Conservation (phyloP, 23 red algal genomes). For the Gracilaria caudata region DNA sequence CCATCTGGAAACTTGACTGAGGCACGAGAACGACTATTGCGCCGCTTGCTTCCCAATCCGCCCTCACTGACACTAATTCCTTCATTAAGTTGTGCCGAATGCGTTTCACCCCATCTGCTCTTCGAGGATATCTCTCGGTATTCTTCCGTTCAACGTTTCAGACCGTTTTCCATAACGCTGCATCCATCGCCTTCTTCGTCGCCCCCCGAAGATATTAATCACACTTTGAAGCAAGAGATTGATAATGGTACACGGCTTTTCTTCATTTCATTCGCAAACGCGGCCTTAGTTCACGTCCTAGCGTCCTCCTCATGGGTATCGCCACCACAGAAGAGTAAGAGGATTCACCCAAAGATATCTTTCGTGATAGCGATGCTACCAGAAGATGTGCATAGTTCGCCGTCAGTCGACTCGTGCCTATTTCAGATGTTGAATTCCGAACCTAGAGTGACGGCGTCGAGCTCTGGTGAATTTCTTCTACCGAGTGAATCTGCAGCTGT, state of each 20-base stretch:
- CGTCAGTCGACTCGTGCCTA: background rate
- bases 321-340: background rate
- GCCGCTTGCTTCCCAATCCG: background rate
- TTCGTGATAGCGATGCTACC: conserved; percentile 9
- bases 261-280: conserved; percentile 25
- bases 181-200: conserved; percentile 10
- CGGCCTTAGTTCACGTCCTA: background rate
- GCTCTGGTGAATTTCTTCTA: conserved; percentile 11
- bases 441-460: background rate
- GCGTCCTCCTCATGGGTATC: background rate
- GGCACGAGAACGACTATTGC: background rate
- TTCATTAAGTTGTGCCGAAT: conserved; percentile 17
- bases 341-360: background rate
- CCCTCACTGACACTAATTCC: background rate
- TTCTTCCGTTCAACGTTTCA: background rate
- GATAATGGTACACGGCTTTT: background rate
- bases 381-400: background rate
- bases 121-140: background rate
- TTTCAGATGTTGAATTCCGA: background rate
- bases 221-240: background rate
- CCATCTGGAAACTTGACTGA: background rate
- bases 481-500: conserved; percentile 31
- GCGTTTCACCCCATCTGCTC: conserved; percentile 10
- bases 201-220: background rate
- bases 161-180: background rate